Evolutionary conservation across 2,329 filamentous ascomycete species (phyloP), one percentile per base, ranked within the genome.

Genomic region (Mollisiaceae sp.): DNA sequence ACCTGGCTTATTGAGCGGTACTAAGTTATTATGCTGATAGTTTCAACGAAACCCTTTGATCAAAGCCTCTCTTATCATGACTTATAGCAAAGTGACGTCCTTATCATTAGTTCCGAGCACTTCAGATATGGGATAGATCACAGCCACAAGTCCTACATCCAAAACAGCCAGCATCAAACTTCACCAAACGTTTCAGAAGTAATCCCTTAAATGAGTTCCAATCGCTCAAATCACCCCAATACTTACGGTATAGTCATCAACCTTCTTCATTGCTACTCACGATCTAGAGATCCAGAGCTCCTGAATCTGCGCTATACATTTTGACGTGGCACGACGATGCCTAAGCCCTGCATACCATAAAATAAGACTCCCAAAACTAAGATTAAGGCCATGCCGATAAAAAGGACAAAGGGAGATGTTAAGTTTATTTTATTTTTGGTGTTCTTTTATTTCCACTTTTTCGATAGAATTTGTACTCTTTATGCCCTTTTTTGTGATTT

Each of bases 1-100:
- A 75, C 79, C 15, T 92, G 89, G 86, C 76, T 91, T 63, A 82
- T 91, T 67, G 87, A 90, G 73, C 79, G 89, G 68, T 92, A 92
- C 73, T 91, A 71, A 57, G 22, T 45, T 2, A 22, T 60, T 18
- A 43, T 18, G 14, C 6, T 32, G 27, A 3, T 6, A 32, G 6
- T 3, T 32, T 32, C 27, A 6, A 32, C 6, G 3, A 6, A 3
- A 32, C 3, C 27, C 27, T 32, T 32, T 32, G 27, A 32, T 32
- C 27, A 32, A 32, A 32, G 3, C 27, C 27, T 32, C 27, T 32
- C 27, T 32, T 6, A 32, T 32, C 6, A 32, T 32, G 3, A 32
- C 3, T 32, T 32, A 32, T 6, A 32, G 27, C 27, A 32, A 32
- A 32, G 27, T 32, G 27, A 32, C 27, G 27, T 32, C n/a, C n/a